phyloP scores from a whole-genome alignment of 2,329 filamentous ascomycete species.

The Chaetomium sp. region DNA sequence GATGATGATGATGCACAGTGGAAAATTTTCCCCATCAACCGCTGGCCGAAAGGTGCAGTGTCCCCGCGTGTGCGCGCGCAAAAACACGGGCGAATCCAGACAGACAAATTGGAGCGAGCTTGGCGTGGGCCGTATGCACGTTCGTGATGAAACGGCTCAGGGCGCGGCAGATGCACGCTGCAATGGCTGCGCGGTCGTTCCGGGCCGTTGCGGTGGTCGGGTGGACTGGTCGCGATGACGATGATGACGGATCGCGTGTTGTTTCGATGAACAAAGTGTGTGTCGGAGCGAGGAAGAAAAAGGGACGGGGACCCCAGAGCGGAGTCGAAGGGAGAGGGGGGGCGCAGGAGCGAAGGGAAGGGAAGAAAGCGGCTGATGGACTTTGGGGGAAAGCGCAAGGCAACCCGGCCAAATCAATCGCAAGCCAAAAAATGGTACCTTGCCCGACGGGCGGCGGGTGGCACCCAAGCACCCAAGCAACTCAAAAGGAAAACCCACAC shows the following conservation, averaged over 20 bases:
- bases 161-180: background rate
- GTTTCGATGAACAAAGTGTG: constrained; percentile 1
- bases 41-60: constrained; percentile 6
- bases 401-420: constrained; percentile 15
- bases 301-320: constrained; percentile 9
- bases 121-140: constrained; percentile 16
- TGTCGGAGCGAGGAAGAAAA: constrained; percentile 10
- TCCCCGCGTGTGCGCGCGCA: constrained; percentile 10
- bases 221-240: background rate
- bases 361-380: constrained; percentile 14
- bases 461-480: constrained; percentile 10
- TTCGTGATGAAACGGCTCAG: constrained; percentile 3
- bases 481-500: no score
- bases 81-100: constrained; percentile 4
- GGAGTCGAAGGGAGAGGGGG: background rate
- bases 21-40: constrained; percentile 13
- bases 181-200: background rate
- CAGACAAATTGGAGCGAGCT: constrained; percentile 1
- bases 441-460: constrained; percentile 14
- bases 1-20: background rate
- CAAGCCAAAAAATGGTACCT: constrained; percentile 20
- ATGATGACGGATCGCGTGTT: background rate
- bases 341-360: background rate
- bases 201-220: background rate
- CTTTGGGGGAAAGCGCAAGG: constrained; percentile 14